Conservation (phyloP, 1,139 yeast genomes). For the Candida pseudocylindracea region DNA sequence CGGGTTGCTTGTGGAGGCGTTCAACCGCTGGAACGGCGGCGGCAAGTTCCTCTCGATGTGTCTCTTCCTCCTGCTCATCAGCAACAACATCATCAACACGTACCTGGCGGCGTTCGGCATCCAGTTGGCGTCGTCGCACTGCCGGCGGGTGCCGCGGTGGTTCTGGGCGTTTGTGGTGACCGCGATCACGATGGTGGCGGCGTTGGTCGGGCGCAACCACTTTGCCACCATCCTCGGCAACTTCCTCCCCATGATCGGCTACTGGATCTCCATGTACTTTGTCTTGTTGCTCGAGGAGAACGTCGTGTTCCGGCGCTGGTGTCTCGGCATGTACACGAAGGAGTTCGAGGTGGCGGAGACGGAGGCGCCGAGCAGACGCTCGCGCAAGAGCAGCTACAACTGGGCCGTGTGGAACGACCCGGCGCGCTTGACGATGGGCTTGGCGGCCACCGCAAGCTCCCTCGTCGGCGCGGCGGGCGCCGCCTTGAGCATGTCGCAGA, state of each 20-base stretch:
- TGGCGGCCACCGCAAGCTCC: constrained; percentile 41
- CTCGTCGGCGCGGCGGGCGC: constrained; percentile 52
- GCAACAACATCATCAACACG: constrained; percentile 63
- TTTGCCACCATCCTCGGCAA: constrained; percentile 64
- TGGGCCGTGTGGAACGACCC: constrained; percentile 48
- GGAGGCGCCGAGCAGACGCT: constrained; percentile 2
- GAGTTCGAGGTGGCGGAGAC: constrained; percentile 18
- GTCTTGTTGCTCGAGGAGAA: constrained; percentile 56
- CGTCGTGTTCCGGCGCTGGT: constrained; percentile 36
- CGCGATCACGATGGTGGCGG: constrained; percentile 40
- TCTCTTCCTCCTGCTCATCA: constrained; percentile 49
- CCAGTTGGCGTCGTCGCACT: constrained; percentile 42
- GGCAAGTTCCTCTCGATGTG: constrained; percentile 59
- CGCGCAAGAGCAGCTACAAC: constrained; percentile 21
- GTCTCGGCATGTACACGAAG: constrained; percentile 24
- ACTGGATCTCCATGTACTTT: constrained; percentile 79
- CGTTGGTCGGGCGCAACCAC: constrained; percentile 55
- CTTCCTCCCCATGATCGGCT: constrained; percentile 85
- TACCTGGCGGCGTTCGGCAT: constrained; percentile 71
- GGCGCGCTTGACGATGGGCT: constrained; percentile 31
- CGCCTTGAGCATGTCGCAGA: constrained; percentile 67
- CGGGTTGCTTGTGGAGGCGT: constrained; percentile 48
- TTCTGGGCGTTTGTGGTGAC: constrained; percentile 48
- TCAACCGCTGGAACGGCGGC: constrained; percentile 55
- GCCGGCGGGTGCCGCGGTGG: constrained; percentile 62